Percentiles rank a stretch among this genome's conserved stretches.
Evolutionary conservation across 768 basidiomycete species (phyloP).

Genomic region (Trametes elegans): DNA sequence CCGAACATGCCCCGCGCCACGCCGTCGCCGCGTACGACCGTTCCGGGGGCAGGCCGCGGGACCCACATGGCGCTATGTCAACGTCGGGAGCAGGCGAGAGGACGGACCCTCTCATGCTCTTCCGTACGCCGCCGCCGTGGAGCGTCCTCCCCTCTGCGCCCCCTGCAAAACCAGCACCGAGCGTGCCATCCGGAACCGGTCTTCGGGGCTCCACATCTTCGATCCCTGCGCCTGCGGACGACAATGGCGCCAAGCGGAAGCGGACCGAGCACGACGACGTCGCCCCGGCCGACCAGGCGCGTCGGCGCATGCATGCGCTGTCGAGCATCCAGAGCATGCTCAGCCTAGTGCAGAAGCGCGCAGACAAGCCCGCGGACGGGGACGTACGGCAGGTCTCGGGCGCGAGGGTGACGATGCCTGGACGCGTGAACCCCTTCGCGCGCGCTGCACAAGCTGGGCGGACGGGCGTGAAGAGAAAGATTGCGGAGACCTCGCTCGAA

Average conservation of each 20-base stretch:
- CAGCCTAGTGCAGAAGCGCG: conserved; percentile 9
- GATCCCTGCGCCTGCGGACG: background rate
- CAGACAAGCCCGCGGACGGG: background rate
- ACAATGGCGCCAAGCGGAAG: background rate
- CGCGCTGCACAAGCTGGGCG: background rate
- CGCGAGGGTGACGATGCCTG: background rate
- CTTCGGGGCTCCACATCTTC: no score
- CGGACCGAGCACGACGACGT: background rate
- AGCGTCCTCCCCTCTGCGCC: conserved; percentile 6
- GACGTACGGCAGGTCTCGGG: background rate
- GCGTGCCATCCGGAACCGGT: background rate
- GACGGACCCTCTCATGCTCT: conserved; percentile 21
- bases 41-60: background rate
- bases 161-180: background rate
- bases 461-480: background rate
- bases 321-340: conserved; percentile 13
- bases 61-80: background rate
- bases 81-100: no score
- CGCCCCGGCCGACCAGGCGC: conserved; percentile 5
- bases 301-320: conserved; percentile 8
- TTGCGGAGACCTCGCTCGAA: background rate
- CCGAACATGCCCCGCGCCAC: background rate
- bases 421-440: conserved; percentile 6
- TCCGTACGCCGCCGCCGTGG: conserved; percentile 26
- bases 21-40: background rate